phyloP scores from a whole-genome alignment of 2,329 filamentous ascomycete species.

The Pestalotiopsis sp. region DNA sequence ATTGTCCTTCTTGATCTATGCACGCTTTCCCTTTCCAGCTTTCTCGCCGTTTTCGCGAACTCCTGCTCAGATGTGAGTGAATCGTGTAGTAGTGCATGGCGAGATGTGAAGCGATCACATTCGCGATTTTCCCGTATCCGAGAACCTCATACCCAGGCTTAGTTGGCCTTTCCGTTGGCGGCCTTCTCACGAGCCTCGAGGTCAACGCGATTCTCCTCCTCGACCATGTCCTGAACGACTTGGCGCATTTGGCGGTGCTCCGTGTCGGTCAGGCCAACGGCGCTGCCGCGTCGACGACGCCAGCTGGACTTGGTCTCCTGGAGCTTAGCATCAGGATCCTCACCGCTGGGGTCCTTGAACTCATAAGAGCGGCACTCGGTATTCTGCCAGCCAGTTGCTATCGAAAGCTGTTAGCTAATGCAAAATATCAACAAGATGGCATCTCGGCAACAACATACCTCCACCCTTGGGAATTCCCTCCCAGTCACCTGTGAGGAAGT shows the following conservation, averaged over 20 bases:
- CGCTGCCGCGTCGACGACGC: constrained; percentile 42
- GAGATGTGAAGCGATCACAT: background rate
- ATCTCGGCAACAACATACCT: constrained; percentile 30
- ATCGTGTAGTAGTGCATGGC: background rate
- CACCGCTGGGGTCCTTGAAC: constrained; percentile 56
- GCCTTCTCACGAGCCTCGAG: background rate
- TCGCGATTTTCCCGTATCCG: background rate
- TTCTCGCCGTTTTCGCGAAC: background rate
- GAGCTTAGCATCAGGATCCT: constrained; percentile 49
- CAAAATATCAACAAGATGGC: background rate
- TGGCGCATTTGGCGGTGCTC: constrained; percentile 48
- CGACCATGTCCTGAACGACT: background rate
- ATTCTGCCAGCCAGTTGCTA: constrained; percentile 75
- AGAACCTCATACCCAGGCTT: background rate
- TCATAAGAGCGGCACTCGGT: constrained; percentile 71
- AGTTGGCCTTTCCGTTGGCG: background rate
- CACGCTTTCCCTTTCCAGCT: background rate
- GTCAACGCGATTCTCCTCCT: background rate
- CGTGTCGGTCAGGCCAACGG: constrained; percentile 40
- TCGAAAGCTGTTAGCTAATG: background rate
- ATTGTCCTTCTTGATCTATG: background rate
- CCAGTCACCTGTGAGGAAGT: constrained; percentile 86
- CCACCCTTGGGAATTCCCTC: constrained; percentile 51
- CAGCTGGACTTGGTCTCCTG: constrained; percentile 52
- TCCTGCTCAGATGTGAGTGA: background rate